Evolutionary conservation across 2,329 filamentous ascomycete genomes (phyloP), one percentile per base, ranked within the genome.

Genomic region (Diaporthe eres): DNA sequence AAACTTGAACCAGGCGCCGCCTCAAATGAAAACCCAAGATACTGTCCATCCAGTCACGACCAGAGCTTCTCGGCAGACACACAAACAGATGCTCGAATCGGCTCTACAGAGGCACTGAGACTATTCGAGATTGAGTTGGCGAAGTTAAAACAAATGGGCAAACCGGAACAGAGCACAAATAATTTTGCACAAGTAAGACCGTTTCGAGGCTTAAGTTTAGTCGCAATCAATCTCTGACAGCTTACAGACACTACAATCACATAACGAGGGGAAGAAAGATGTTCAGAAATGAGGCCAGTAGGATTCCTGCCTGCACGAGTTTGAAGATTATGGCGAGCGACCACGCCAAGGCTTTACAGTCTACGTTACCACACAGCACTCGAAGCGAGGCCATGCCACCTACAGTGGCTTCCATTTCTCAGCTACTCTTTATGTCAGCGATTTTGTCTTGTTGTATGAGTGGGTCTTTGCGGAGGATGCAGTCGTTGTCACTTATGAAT

Each of bases 51-150:
- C 9, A 42, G 34, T 8, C 19, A 53, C 49, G 65, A 49, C 8
- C 65, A 53, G 31, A 25, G 1, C 15, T 25, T 53, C 3, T 28
- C 47, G 22, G 15, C 31, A 28, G n/a, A 12, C 6, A 28, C 47
- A 37, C 31, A 15, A 22, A n/a, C 47, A 39, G 65, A 68, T 28
- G 7, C 65, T 28, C 47, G 13, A 6, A 68, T 68, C 19, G 47
- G 65, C 31, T 68, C 65, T 3, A n/a, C 53, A 15, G 65, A 68
- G n/a, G 65, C 65, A 19, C 9, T 68, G 22, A 39, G 31, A 28
- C 65, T 68, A 39, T 68, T 68, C 19, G 65, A 68, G 31, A 28
- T 68, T 15, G 47, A 68, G 31, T 39, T 68, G 49, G 65, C 65
- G 2, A 68, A 68, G 34, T 68, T 68, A 8, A 68, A 68, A 12